Base-by-base conservation (phyloP, 2,329 filamentous ascomycete species). In the Xylariaceae sp. region DNA sequence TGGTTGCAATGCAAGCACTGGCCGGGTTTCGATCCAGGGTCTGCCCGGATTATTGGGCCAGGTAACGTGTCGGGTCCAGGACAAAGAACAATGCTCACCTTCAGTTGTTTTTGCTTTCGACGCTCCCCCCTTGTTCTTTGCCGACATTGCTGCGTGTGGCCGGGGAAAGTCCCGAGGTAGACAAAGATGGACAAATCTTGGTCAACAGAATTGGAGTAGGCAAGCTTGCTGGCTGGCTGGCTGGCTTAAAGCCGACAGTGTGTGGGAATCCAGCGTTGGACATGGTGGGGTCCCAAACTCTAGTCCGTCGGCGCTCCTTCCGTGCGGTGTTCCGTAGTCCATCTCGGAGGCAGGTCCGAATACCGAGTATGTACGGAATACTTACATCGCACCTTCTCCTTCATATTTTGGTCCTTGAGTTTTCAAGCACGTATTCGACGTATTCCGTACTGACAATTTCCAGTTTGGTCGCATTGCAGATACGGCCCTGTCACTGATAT, bases 41-140 rank as follows among this genome's bases (percentile, higher is more conserved):
- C 51, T 45, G 64, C 56, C 58, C 58, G 18, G 47, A 59, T 50
- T 15, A 50, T 51, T 59, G 48, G 54, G 23, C 23, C 55, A 35
- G 39, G 10, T 13, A 10, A 49, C 44, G 49, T n/a, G 6, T 23
- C 18, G n/a, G 51, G 51, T 34, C 44, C 11, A 34, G 44, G 17
- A 60, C 37, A 7, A 56, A 51, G 54, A 61, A 55, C n/a, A 58
- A 51, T 18, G 62, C 68, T 67, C 64, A 71, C 69, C 52, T 63
- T 70, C 68, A 35, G 62, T 57, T 57, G 65, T 62, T 63, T 71
- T 72, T 23, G 66, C 67, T 61, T 67, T 68, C 48, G 65, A 63
- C 56, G 35, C 48, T 4, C 34, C 64, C 53, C 65, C 70, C 63
- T 71, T 72, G 60, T 67, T 69, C 66, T 72, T 72, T 35, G 70